Percentiles rank a stretch among this genome's conserved stretches.
These are phyloP conservation scores for Aspergillus ochraceoroseus DNA, from an alignment of 2,329 filamentous ascomycete genomes.

Conservation along the genomic window DNA sequence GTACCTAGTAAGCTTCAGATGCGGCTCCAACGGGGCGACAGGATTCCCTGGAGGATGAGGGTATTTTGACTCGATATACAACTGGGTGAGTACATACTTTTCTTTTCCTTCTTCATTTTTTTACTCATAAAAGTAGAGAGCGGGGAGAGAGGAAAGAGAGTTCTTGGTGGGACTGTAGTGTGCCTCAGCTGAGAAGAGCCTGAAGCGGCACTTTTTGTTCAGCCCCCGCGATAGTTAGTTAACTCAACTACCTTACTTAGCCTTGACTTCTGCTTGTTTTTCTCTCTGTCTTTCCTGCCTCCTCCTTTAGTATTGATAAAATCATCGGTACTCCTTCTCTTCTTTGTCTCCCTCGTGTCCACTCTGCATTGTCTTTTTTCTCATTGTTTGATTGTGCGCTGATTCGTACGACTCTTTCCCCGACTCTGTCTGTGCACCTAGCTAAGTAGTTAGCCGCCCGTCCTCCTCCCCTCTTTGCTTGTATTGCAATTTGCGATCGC, in stretches of 20 bases:
- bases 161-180: not conserved
- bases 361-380: not conserved
- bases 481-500: constrained; percentile 1
- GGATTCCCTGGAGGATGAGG: not conserved
- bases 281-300: not conserved
- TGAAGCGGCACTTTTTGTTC: too few relatives aligned
- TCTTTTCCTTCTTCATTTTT: not conserved
- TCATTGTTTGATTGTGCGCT: not conserved
- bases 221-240: not conserved
- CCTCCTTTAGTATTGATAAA: too few relatives aligned
- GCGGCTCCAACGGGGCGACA: constrained; percentile 13
- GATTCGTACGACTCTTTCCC: not conserved
- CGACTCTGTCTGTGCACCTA: too few relatives aligned
- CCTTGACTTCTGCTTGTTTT: too few relatives aligned
- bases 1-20: constrained; percentile 11
- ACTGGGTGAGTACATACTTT: not conserved
- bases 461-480: not conserved
- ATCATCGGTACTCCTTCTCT: too few relatives aligned
- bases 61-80: not conserved
- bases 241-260: too few relatives aligned
- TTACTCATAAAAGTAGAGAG: too few relatives aligned
- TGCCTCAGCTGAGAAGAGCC: constrained; percentile 5
- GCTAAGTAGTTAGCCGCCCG: too few relatives aligned
- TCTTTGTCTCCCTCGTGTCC: too few relatives aligned
- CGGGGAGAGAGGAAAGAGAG: too few relatives aligned